Evolutionary conservation across 2,329 filamentous ascomycete genomes (phyloP).

Genomic region (Furcasterigmium furcatum): DNA sequence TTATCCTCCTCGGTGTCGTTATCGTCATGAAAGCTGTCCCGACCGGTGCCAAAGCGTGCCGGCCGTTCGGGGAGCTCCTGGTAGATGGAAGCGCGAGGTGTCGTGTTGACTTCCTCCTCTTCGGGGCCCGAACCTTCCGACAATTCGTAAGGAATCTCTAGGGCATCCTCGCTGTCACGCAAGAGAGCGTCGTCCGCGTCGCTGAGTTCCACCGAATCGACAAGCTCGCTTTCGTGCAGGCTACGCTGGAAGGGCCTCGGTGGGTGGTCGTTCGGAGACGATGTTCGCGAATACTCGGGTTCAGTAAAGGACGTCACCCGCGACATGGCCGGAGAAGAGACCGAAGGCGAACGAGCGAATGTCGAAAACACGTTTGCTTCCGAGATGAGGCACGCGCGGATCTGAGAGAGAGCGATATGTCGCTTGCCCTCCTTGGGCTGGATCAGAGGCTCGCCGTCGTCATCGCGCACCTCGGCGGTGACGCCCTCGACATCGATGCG

Average conservation of each 20-base stretch:
- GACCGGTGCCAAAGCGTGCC: too few species aligned
- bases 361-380: conserved; percentile 64
- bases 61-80: conserved; percentile 22
- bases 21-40: not conserved
- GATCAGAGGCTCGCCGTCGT: conserved; percentile 28
- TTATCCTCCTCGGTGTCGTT: not conserved
- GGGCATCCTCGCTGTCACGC: conserved; percentile 53
- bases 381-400: conserved; percentile 63
- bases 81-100: conserved; percentile 51
- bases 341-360: conserved; percentile 47
- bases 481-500: conserved; percentile 66
- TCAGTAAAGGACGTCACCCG: conserved; percentile 37
- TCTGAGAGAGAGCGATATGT: conserved; percentile 58
- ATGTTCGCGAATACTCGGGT: conserved; percentile 14
- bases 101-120: conserved; percentile 37
- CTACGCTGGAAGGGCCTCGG: conserved; percentile 12
- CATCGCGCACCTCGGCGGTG: conserved; percentile 35
- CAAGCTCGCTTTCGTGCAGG: conserved; percentile 20
- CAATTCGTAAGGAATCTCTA: conserved; percentile 54
- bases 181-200: conserved; percentile 27
- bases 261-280: conserved; percentile 15
- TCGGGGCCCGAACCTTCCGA: conserved; percentile 27
- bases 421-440: conserved; percentile 61
- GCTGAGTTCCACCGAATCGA: conserved; percentile 25
- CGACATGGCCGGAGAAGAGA: conserved; percentile 51